These are phyloP conservation scores for Carex parvula DNA, from an alignment of 176 grass and related monocot genomes.

Conservation along the genomic window DNA sequence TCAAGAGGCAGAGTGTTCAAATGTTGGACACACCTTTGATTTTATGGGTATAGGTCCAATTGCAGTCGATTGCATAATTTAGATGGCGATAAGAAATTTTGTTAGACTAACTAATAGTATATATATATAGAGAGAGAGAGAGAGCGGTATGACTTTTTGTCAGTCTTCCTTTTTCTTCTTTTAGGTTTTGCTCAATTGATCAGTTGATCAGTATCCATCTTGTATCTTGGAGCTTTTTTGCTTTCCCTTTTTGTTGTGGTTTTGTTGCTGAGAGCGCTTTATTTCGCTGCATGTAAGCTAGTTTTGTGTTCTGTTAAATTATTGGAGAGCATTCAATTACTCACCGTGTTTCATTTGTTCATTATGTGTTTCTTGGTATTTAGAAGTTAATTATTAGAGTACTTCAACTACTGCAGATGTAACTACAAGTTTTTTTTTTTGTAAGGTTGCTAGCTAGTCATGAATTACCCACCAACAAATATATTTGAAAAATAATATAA, in stretches of 20 bases:
- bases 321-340: not conserved
- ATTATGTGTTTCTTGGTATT: not conserved
- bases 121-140: not conserved
- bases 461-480: too few species aligned
- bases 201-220: not conserved
- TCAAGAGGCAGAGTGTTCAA: not conserved
- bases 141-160: not conserved
- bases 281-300: not conserved
- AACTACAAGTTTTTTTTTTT: too few species aligned
- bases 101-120: constrained; percentile 20
- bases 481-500: too few species aligned
- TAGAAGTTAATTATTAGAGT: not conserved
- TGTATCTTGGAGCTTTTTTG: not conserved
- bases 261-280: not conserved
- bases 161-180: not conserved
- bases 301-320: not conserved
- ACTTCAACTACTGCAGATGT: not conserved
- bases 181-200: not conserved
- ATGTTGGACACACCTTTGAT: constrained; percentile 10
- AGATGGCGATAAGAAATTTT: not conserved
- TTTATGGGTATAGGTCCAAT: constrained; percentile 32
- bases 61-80: constrained; percentile 27
- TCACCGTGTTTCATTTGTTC: not conserved
- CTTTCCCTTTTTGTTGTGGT: not conserved
- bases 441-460: too few species aligned